A percentile compares a stretch with the other conserved stretches of the same genome.
Evolutionary conservation across 805 yeast species (phyloP).

Genomic region (Ogataea zsoltii): DNA sequence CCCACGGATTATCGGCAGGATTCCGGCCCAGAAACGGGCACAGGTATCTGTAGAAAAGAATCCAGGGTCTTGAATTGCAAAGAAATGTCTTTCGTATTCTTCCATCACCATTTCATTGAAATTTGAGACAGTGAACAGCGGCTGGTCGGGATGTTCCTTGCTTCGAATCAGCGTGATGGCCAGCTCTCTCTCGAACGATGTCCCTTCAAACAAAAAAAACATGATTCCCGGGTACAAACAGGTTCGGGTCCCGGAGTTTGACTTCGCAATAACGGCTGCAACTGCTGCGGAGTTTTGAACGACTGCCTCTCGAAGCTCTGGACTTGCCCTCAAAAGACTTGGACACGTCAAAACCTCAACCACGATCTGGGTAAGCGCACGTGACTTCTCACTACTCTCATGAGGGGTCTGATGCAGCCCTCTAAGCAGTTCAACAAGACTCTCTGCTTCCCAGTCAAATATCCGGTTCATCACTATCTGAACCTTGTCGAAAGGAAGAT

Average conservation of each 20-base stretch:
- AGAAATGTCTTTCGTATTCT: constrained; percentile 54
- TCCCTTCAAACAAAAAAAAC: constrained; percentile 57
- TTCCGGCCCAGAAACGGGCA: constrained; percentile 48
- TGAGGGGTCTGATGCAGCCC: background rate
- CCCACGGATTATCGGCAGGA: constrained; percentile 38
- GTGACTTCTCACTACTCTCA: background rate
- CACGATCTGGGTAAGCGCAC: background rate
- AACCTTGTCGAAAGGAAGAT: constrained; percentile 28
- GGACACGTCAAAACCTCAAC: constrained; percentile 41
- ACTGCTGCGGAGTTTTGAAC: background rate
- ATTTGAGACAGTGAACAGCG: constrained; percentile 14
- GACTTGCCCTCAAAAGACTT: constrained; percentile 43
- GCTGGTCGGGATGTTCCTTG: background rate
- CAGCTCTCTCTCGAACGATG: constrained; percentile 47
- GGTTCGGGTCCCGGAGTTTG: too few relatives aligned
- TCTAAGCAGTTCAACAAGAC: constrained; percentile 12
- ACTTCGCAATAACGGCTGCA: background rate
- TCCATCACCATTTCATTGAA: constrained; percentile 46
- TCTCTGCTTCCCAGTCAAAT: constrained; percentile 29
- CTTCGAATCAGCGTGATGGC: constrained; percentile 37
- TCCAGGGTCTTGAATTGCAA: constrained; percentile 53
- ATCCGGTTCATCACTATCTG: constrained; percentile 24
- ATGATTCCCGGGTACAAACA: constrained; percentile 50
- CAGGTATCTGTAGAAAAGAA: constrained; percentile 45
- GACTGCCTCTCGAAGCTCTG: constrained; percentile 33